Evolutionary conservation across 768 basidiomycete genomes (phyloP), one percentile per base, ranked within the genome.

Genomic region (Boletus barrowsii): DNA sequence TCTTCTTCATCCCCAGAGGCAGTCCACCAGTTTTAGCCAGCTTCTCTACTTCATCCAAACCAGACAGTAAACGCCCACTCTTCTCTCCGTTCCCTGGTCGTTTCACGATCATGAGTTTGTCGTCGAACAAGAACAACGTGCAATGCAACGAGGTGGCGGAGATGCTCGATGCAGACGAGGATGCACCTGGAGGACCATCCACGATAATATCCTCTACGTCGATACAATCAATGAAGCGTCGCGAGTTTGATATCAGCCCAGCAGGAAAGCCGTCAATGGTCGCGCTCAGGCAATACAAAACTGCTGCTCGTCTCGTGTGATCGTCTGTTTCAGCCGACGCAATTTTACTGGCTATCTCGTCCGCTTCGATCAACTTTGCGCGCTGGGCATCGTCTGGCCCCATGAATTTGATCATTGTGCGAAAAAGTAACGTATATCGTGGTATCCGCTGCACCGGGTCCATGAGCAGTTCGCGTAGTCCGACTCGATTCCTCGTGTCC

Each of bases 381-480:
- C 91, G 81, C 60, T 94, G 92, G 2, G 83, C 79, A 63, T 97
- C 92, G 45, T 79, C 77, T 0, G 81, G 81, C 14, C 82, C 79
- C 88, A 98, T 90, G 64, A 90, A 81, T 71, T 94, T 93, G 65
- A 95, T 75, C 87, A 98, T 98, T 6, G 81, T 90, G 55, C 91
- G 87, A 71, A 96, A 92, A 60, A 98, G 79, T 24, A 98, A 77
- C 1, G 93, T 95, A 72, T 98, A 98, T 59, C 96, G 80, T 5
- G 95, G 94, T 64, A 98, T 93, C 33, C 95, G 85, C 65, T 98
- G 95, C 6, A 97, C 92, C 15, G 95, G 95, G 61, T 98, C 95
- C 86, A 96, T 96, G 20, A 98, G 79, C 46, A 97, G 81, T 68
- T 96, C 94, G 26, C 94, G 82, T 51, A 98, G 76, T 42, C 91